Percentiles rank a stretch among this genome's conserved stretches.
Conservation (phyloP, 2,329 filamentous ascomycete species). For the Nemania sp. region DNA sequence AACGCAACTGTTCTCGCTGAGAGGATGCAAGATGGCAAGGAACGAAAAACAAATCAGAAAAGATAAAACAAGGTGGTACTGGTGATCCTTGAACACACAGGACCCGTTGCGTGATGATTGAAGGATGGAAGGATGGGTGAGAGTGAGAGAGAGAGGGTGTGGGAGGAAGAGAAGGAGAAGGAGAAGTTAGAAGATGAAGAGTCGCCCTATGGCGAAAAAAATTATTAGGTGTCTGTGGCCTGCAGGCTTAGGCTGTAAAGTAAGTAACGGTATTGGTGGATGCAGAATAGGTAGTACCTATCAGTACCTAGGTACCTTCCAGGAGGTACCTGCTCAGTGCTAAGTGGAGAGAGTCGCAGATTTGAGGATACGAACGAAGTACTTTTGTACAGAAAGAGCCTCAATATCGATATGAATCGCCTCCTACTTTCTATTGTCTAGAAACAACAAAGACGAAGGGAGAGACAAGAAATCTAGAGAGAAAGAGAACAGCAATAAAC, state of each 20-base stretch:
- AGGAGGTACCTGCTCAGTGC: background rate
- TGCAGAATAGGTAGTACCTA: constrained; percentile 11
- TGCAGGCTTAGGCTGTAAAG: constrained; percentile 23
- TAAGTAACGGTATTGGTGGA: constrained; percentile 23
- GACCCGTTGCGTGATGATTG: constrained; percentile 24
- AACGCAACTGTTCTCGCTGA: constrained; percentile 38
- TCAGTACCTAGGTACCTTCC: too few relatives aligned
- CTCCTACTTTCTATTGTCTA: background rate
- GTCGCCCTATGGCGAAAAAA: constrained; percentile 29
- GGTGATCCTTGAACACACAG: constrained; percentile 26
- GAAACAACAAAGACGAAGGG: background rate
- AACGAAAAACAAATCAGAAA: constrained; percentile 31
- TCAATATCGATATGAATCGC: constrained; percentile 4
- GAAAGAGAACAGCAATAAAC: background rate
- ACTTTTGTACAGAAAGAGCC: constrained; percentile 9
- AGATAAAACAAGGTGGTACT: constrained; percentile 26
- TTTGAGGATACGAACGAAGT: constrained; percentile 10
- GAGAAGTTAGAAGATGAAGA: constrained; percentile 8
- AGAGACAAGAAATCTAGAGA: background rate
- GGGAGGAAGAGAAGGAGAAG: constrained; percentile 14
- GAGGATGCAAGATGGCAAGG: constrained; percentile 31
- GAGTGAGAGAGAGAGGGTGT: constrained; percentile 21
- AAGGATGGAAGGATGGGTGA: constrained; percentile 18
- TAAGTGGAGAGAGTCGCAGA: constrained; percentile 3
- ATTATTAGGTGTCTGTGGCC: constrained; percentile 31